Base-by-base conservation (phyloP, 257 asterid species). In the Eucommia ulmoides region DNA sequence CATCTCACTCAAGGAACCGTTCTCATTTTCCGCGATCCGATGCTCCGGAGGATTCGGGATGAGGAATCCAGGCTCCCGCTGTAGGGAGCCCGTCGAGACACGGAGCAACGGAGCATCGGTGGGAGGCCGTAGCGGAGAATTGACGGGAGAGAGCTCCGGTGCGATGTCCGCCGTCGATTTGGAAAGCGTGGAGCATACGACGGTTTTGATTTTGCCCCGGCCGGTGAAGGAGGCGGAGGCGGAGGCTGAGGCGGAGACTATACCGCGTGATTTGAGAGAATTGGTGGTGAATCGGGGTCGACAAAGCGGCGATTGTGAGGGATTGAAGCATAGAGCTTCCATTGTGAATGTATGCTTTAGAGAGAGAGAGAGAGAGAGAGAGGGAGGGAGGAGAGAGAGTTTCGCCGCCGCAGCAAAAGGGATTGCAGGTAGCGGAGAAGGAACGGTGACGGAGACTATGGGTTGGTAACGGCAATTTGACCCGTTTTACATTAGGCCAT, bases 21-120 rank as follows among this genome's bases (percentile, higher is more conserved):
- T 48, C 11, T 65, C 61, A 29, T 19, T 60, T 8, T 20, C 58
- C 15, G 49, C 74, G 20, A 16, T 3, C 22, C 19, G 48, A 2
- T 42, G 20, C 45, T 45, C 71, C 46, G 41, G 26, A 45, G 18
- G 47, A 56, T 82, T 82, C 45, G 69, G 80, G 0, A 85, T 16
- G 65, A 89, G 61, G 33, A 21, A 71, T 2, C 97, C 97, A 41
- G 88, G 68, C 45, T 72, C 85, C 51, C 85, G 73, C 54, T 64
- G 85, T 65, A 87, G 47, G 19, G 97, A 83, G 17, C 60, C 48
- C 45, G 93, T 70, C 7, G 85, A 75, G 24, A 65, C 80, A 22
- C 56, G 41, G 24, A 59, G 52, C 19, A 54, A 14, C 24, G 51
- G n/a, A 38, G 15, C 20, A 16, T 15, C 20, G 4, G 64, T 33